Evolutionary conservation across 768 basidiomycete genomes (phyloP).

Genomic region (Trametes cubensis): DNA sequence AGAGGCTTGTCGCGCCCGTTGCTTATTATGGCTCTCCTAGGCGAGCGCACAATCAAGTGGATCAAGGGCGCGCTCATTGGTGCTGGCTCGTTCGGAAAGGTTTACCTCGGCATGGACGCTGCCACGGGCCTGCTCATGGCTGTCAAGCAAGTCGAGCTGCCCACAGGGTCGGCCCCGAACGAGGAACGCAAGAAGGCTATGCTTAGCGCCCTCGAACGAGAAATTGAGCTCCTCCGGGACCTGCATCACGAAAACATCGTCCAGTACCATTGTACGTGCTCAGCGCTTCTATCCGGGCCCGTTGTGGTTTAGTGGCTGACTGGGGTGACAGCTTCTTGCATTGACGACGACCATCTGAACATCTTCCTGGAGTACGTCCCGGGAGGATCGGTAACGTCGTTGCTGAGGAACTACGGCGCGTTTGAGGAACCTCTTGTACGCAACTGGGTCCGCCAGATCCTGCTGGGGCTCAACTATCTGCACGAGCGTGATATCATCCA

Average conservation of each 20-base stretch:
- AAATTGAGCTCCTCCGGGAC: conserved; percentile 92
- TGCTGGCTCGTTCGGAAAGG: conserved; percentile 92
- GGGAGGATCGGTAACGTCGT: conserved; percentile 89
- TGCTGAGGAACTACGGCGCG: conserved; percentile 88
- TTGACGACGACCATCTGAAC: conserved; percentile 88
- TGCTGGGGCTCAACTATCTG: conserved; percentile 86
- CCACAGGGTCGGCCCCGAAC: conserved; percentile 79
- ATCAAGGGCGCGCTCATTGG: conserved; percentile 96
- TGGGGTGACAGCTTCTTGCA: conserved; percentile 74
- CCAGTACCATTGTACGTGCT: conserved; percentile 87
- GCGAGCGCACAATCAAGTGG: conserved; percentile 82
- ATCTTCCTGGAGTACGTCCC: conserved; percentile 98
- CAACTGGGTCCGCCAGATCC: conserved; percentile 91
- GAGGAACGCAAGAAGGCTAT: conserved; percentile 93
- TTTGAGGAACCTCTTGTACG: conserved; percentile 92
- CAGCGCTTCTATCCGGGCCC: conserved; percentile 1
- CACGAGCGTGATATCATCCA: conserved; percentile 95
- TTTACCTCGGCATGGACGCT: conserved; percentile 95
- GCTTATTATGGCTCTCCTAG: conserved; percentile 19
- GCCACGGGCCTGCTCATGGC: conserved; percentile 91
- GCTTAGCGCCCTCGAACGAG: conserved; percentile 88
- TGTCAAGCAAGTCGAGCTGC: conserved; percentile 95
- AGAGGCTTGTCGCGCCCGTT: background rate
- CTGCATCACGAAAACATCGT: conserved; percentile 96
- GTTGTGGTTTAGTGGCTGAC: conserved; percentile 1